A percentile compares a stretch with the other conserved stretches of the same genome.
These are phyloP conservation scores for Apophysomyces trapeziformis DNA, from an alignment of 371 early-diverging fungal genomes.

Conservation along the genomic window DNA sequence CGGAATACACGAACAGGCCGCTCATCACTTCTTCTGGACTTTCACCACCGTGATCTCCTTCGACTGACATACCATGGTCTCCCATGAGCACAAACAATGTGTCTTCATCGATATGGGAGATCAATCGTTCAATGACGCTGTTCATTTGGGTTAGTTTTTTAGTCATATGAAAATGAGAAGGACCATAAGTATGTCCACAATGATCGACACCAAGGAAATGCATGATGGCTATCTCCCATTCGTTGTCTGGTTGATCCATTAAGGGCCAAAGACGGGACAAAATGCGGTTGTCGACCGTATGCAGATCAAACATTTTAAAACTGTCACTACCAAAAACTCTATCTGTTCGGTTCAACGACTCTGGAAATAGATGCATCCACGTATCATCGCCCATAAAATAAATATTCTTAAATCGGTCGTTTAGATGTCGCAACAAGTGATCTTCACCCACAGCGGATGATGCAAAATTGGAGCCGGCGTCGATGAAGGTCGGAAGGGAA, in stretches of 20 bases:
- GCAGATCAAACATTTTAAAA: constrained; percentile 91
- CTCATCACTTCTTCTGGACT: constrained; percentile 88
- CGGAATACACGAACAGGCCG: constrained; percentile 80
- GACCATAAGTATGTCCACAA: constrained; percentile 93
- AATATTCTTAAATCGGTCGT: constrained; percentile 52
- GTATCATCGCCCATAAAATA: constrained; percentile 93
- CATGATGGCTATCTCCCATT: constrained; percentile 83
- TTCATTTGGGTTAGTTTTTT: constrained; percentile 87
- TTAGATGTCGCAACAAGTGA: constrained; percentile 66
- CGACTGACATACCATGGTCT: constrained; percentile 99
- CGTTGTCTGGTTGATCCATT: constrained; percentile 20
- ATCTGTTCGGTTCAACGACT: constrained; percentile 56
- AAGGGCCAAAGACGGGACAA: constrained; percentile 64
- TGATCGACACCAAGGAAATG: constrained; percentile 98
- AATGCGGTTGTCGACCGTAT: constrained; percentile 92
- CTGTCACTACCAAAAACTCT: constrained; percentile 80
- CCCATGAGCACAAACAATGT: constrained; percentile 95
- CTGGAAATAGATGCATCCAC: constrained; percentile 87
- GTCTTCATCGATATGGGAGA: constrained; percentile 77
- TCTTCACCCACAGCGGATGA: constrained; percentile 85
- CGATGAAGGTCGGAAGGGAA: constrained; percentile 91
- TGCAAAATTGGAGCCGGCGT: constrained; percentile 93
- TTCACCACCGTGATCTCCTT: constrained; percentile 99
- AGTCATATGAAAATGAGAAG: constrained; percentile 86
- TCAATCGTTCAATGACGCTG: constrained; percentile 67